Percentiles rank a stretch among this genome's conserved stretches.
These are phyloP conservation scores for Monilinia laxa DNA, from an alignment of 2,329 filamentous ascomycete genomes.

Conservation along the genomic window DNA sequence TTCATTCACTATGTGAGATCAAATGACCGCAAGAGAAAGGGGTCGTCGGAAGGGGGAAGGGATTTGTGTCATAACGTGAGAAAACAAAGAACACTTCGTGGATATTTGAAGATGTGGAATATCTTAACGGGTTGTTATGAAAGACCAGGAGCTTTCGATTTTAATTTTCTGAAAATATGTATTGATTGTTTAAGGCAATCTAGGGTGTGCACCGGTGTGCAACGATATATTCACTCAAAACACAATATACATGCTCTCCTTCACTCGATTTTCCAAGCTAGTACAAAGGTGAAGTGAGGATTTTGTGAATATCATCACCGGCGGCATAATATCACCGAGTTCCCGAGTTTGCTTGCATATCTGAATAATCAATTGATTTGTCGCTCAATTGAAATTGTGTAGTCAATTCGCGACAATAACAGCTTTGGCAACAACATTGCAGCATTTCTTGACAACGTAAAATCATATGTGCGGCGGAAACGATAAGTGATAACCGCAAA, in stretches of 20 bases:
- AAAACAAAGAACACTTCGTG: neutral
- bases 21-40: too few relatives aligned
- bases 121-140: neutral
- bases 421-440: neutral
- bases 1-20: too few relatives aligned
- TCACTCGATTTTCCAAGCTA: conserved; percentile 1
- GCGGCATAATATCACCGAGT: neutral
- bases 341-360: conserved; percentile 3
- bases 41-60: too few relatives aligned
- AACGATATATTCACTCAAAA: neutral
- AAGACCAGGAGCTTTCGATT: too few relatives aligned
- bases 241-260: neutral
- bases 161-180: too few relatives aligned
- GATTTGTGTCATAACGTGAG: neutral
- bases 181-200: too few relatives aligned
- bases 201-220: neutral
- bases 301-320: neutral
- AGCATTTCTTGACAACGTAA: neutral
- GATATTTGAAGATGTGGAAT: neutral
- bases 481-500: neutral
- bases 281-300: neutral
- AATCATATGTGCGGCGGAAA: neutral
- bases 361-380: neutral
- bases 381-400: neutral
- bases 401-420: neutral